phyloP scores from a whole-genome alignment of 2,329 filamentous ascomycete species.

The Botrytis squamosa region DNA sequence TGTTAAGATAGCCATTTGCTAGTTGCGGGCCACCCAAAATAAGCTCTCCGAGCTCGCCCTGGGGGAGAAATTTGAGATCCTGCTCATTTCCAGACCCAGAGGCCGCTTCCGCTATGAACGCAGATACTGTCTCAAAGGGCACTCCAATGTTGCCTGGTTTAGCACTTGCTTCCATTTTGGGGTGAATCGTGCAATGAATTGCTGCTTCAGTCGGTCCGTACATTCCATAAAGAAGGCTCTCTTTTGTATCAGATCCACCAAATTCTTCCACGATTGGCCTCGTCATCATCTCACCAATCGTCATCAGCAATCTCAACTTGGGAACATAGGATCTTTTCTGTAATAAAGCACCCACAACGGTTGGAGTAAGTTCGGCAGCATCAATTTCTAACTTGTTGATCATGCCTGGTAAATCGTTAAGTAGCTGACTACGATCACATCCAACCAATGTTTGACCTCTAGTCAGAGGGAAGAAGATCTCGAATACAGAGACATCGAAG shows the following conservation, averaged over 20 bases:
- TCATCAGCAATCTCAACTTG: constrained; percentile 67
- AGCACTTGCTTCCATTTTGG: constrained; percentile 55
- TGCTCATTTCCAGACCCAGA: constrained; percentile 25
- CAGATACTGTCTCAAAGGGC: constrained; percentile 71
- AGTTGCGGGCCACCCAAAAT: constrained; percentile 78
- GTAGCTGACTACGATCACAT: constrained; percentile 65
- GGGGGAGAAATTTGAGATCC: constrained; percentile 33
- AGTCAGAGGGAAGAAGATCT: constrained; percentile 85
- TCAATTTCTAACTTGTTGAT: constrained; percentile 69
- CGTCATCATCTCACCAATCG: constrained; percentile 92
- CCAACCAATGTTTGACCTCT: constrained; percentile 71
- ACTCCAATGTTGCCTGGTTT: constrained; percentile 70
- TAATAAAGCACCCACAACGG: constrained; percentile 76
- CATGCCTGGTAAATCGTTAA: constrained; percentile 70
- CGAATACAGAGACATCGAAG: constrained; percentile 92
- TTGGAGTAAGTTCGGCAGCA: constrained; percentile 85
- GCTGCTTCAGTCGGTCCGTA: constrained; percentile 91
- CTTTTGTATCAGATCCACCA: constrained; percentile 48
- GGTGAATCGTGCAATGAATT: constrained; percentile 82
- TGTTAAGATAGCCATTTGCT: constrained; percentile 78
- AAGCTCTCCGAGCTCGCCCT: constrained; percentile 56
- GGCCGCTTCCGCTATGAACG: constrained; percentile 36
- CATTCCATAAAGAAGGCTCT: constrained; percentile 82
- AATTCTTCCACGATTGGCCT: constrained; percentile 75
- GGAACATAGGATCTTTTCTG: constrained; percentile 67